Conservation (phyloP, 192 early-diverging fungal genomes). For the Backusella tarrabulga region DNA sequence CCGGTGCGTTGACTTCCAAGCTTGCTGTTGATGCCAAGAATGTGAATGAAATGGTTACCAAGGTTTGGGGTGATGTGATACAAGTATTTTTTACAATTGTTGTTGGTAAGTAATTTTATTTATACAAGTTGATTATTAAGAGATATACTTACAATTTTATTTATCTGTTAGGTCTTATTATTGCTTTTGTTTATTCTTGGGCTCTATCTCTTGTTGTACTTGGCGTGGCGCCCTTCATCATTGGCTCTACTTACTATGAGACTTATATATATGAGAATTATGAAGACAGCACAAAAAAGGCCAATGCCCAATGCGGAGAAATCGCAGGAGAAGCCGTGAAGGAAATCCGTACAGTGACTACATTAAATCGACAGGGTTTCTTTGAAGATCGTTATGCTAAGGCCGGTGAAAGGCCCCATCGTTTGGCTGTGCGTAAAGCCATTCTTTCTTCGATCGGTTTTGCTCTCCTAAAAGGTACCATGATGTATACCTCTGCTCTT, state of each 20-base stretch:
- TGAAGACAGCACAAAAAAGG: slow-evolving; percentile 60
- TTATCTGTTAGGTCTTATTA: slow-evolving; percentile 15
- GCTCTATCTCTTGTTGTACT: slow-evolving; percentile 79
- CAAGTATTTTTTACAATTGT: slow-evolving; percentile 25
- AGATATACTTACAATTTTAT: background rate
- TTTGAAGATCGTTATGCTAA: slow-evolving; percentile 66
- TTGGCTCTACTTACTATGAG: slow-evolving; percentile 48
- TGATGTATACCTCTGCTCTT: slow-evolving; percentile 71
- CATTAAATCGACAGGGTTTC: slow-evolving; percentile 66
- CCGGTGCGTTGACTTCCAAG: slow-evolving; percentile 74
- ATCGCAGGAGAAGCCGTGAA: slow-evolving; percentile 80
- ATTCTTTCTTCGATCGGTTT: slow-evolving; percentile 65
- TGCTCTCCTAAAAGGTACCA: slow-evolving; percentile 65
- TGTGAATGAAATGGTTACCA: slow-evolving; percentile 53
- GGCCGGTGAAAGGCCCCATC: slow-evolving; percentile 67
- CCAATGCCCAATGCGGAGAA: slow-evolving; percentile 77
- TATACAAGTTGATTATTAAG: background rate
- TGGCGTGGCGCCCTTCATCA: slow-evolving; percentile 55
- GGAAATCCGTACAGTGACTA: slow-evolving; percentile 82
- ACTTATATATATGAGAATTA: slow-evolving; percentile 51
- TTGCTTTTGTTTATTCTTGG: slow-evolving; percentile 79
- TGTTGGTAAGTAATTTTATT: slow-evolving; percentile 6
- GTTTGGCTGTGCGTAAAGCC: slow-evolving; percentile 61
- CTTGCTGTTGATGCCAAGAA: slow-evolving; percentile 75
- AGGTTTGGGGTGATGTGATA: slow-evolving; percentile 37